Base-by-base conservation (phyloP, 2,329 filamentous ascomycete species). In the Chaetothyriales sp. region DNA sequence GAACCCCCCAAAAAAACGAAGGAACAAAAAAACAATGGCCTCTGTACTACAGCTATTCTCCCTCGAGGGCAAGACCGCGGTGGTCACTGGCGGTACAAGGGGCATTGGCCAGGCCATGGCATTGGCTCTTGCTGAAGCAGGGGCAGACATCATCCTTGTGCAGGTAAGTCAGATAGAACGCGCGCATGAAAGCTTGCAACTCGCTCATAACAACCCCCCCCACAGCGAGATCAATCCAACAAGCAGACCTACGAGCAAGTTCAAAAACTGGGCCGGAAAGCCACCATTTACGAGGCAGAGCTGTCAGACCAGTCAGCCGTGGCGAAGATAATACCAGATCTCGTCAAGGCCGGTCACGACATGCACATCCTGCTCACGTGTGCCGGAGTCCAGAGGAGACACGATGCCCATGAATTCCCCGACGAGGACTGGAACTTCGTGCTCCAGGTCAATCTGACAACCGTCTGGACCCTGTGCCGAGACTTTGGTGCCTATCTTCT, bases 351-450 rank as follows among this genome's bases (percentile, higher is more conserved):
- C 49, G 69, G 68, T 5, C 68, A 73, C 57, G 74, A 80, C 63
- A 78, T 93, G 54, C 77, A 84, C 62, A 85, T 94, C 62, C 77
- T 94, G 6, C 71, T 94, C 60, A 94, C 89, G 71, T 89, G 85
- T 68, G 88, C 84, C 18, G 88, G 88, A 25, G 89, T 94, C 63
- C 88, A 95, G 67, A 76, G 80, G 53, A 76, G 87, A 9, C 84
- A 92, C 65, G 78, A 84, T 0, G 79, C 82, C 44, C 79, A 87
- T 59, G 66, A 76, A 52, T 94, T 94, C 63, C 86, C 86, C 0
- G 78, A 83, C 62, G 68, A 71, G 44, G 85, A 90, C 69, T 93
- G 86, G 76, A 76, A 83, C 62, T 79, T 83, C 62, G 84, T 95
- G 28, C 71, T 95, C 28, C 85, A 94, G 71, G 83, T 94, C 44